Base-by-base conservation (phyloP, 2,329 filamentous ascomycete species). In the Westerdykella sp. region DNA sequence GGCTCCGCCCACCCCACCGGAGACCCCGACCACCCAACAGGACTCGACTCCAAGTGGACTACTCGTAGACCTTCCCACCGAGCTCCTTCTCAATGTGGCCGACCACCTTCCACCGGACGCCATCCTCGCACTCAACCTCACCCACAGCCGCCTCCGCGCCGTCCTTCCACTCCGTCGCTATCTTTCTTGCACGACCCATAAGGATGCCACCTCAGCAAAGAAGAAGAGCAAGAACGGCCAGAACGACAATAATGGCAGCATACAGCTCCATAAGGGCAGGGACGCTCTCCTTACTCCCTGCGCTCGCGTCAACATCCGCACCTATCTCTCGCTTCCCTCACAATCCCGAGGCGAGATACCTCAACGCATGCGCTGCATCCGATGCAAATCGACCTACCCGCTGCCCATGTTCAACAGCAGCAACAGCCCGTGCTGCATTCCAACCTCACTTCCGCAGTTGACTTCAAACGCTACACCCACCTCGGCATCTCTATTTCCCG, bases 71-170 rank as follows among this genome's bases (percentile, higher is more conserved):
- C 63, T 72, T 7, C 70, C 70, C 9, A 53, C 59, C 23, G 70
- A 73, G 48, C 56, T 72, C 4, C 61, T 71, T 16, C 50, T 65
- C 42, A 63, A 68, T 35, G 59, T 72, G 36, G 47, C 55, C 34
- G 51, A 63, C 22, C 47, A 62, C 46, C 61, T 73, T 7, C 55
- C 65, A 5, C 53, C 54, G 1, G 66, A 70, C 34, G 62, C 55
- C 21, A 52, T 64, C 15, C 51, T 71, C 7, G 58, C 69, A 3
- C 56, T 71, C 9, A 67, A 67, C 36, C 61, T 72, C 34, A 57
- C 62, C 5, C 56, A 62, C 37, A 53, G 51, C 10, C 43, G 49
- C 10, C 47, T 70, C 23, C 61, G 66, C 50, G 46, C 50, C 35
- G 53, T 47, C 1, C 41, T 68, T 11, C 50, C 57, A 15, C 44